Evolutionary conservation across 768 basidiomycete species (phyloP).

Genomic region (Rhizopogon rudus): DNA sequence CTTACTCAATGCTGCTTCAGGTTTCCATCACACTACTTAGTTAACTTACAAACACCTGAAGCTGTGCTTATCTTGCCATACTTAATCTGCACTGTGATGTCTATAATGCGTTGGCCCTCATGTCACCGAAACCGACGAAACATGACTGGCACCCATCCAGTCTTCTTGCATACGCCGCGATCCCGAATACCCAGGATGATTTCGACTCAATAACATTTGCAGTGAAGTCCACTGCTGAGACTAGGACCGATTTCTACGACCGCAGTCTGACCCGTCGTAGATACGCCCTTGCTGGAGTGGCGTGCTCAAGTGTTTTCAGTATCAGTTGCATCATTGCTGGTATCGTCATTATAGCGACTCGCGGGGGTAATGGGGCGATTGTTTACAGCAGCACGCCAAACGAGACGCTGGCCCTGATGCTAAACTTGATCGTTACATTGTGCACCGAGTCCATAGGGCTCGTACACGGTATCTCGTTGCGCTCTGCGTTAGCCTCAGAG

Average conservation of each 20-base stretch:
- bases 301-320: conserved; percentile 17
- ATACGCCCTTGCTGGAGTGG: conserved; percentile 21
- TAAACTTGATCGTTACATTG: conserved; percentile 20
- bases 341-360: background rate
- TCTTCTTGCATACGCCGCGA: background rate
- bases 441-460: conserved; percentile 27
- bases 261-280: conserved; percentile 18
- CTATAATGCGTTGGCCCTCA: background rate
- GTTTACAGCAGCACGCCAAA: conserved; percentile 4
- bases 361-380: background rate
- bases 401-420: conserved; percentile 16
- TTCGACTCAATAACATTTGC: background rate
- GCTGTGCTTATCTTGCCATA: no score
- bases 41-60: no score
- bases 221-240: background rate
- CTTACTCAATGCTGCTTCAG: no score
- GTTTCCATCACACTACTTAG: no score
- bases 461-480: no score
- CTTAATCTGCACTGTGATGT: background rate
- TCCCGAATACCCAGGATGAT: background rate
- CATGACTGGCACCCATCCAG: background rate
- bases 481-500: no score
- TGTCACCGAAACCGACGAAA: background rate
- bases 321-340: conserved; percentile 19
- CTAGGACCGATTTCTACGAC: conserved; percentile 25